Percentiles rank a stretch among this genome's conserved stretches.
phyloP scores from a whole-genome alignment of 129 eudicot species.

The Apium graveolens region DNA sequence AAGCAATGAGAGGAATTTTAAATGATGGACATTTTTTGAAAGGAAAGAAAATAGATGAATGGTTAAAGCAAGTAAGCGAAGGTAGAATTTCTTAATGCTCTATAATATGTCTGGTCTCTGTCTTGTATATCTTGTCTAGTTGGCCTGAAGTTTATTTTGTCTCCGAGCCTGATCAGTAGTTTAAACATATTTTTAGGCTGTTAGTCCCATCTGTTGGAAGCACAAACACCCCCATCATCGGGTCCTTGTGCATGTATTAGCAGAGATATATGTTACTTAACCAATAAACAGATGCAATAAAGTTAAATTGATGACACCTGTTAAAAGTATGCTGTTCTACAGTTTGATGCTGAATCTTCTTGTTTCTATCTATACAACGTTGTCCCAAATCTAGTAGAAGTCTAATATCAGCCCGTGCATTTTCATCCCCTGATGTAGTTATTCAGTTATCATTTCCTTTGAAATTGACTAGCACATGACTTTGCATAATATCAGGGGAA shows the following conservation, averaged over 20 bases:
- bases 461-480: neutral
- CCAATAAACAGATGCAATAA: neutral
- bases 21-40: constrained; percentile 80
- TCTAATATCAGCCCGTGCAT: neutral
- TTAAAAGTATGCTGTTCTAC: neutral
- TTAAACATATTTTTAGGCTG: neutral
- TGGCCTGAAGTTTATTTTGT: neutral
- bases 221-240: neutral
- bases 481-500: constrained; percentile 45
- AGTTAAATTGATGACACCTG: neutral
- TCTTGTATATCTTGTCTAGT: neutral
- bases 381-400: neutral
- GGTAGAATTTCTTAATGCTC: constrained; percentile 31
- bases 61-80: constrained; percentile 87
- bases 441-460: neutral
- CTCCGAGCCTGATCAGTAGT: neutral
- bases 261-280: neutral
- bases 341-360: neutral
- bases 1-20: constrained; percentile 60
- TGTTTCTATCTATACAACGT: neutral
- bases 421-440: neutral
- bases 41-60: constrained; percentile 94
- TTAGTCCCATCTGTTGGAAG: neutral
- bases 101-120: neutral
- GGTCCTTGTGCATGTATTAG: neutral